Conservation (phyloP, 495 filamentous ascomycete species). For the Annulohypoxylon nitens region DNA sequence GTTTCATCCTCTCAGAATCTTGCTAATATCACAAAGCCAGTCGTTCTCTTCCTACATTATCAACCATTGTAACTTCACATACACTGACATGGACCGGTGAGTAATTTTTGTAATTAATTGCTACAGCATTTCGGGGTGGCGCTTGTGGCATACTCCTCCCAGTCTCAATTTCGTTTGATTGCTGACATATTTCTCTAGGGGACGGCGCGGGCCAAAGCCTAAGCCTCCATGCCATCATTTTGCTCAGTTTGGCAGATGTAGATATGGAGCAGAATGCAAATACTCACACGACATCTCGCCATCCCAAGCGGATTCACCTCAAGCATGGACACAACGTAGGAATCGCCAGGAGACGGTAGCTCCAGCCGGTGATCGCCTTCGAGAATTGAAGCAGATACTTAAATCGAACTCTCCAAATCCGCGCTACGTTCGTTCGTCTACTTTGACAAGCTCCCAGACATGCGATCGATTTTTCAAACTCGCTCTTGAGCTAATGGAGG, state of each 20-base stretch:
- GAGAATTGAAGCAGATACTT: constrained; percentile 49
- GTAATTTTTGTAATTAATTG: not conserved
- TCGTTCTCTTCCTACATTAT: too few relatives aligned
- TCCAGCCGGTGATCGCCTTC: constrained; percentile 40
- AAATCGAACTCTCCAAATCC: constrained; percentile 29
- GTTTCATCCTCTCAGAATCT: not conserved
- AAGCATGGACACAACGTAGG: constrained; percentile 2
- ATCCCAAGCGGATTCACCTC: constrained; percentile 13
- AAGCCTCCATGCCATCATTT: constrained; percentile 20
- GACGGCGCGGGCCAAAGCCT: not conserved
- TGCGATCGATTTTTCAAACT: constrained; percentile 51
- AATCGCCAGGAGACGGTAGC: not conserved
- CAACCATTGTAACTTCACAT: not conserved
- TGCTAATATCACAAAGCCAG: not conserved
- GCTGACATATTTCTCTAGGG: constrained; percentile 32
- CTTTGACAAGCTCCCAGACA: not conserved
- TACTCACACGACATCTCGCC: constrained; percentile 37
- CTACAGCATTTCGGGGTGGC: not conserved
- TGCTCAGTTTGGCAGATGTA: constrained; percentile 37
- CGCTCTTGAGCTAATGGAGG: constrained; percentile 52
- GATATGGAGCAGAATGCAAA: constrained; percentile 38
- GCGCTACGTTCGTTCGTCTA: constrained; percentile 13
- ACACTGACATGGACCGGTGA: constrained; percentile 33
- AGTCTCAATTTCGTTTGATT: not conserved
- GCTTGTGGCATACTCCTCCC: not conserved